Evolutionary conservation across 1,284 basidiomycete species (phyloP).

Genomic region (Trichosporon asahii): DNA sequence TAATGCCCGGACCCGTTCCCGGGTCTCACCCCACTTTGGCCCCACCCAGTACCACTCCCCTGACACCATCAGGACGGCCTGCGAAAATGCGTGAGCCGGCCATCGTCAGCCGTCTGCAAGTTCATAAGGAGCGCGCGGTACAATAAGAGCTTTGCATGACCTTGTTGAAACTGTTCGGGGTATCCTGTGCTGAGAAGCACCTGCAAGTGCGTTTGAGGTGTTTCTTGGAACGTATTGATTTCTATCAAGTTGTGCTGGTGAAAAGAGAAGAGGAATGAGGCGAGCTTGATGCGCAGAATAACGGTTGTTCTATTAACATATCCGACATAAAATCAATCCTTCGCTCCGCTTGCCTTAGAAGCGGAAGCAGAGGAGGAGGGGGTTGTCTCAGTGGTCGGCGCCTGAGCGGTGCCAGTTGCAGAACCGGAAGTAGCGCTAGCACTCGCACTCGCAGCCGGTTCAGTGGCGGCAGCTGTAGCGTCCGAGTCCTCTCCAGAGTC

Average conservation of each 20-base stretch:
- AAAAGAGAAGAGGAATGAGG: neutral
- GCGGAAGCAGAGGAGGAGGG: neutral
- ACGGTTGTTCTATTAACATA: slow-evolving; percentile 2
- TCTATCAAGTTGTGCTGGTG: slow-evolving; percentile 5
- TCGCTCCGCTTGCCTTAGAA: neutral
- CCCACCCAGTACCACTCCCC: too few relatives aligned
- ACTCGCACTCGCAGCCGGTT: slow-evolving; percentile 18
- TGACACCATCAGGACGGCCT: too few relatives aligned
- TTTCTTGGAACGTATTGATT: neutral
- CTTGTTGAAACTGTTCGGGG: slow-evolving; percentile 8
- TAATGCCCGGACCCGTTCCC: too few relatives aligned
- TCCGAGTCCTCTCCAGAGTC: slow-evolving; percentile 58
- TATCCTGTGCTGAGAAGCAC: neutral
- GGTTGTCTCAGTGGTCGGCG: neutral
- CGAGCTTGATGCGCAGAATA: neutral
- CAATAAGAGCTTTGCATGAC: slow-evolving; percentile 8
- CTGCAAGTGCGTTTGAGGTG: neutral
- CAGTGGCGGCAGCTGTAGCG: slow-evolving; percentile 55
- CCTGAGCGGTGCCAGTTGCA: slow-evolving; percentile 17
- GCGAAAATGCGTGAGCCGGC: too few relatives aligned
- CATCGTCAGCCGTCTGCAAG: too few relatives aligned
- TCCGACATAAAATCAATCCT: neutral
- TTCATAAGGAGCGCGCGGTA: neutral
- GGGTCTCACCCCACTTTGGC: too few relatives aligned
- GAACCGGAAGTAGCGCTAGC: slow-evolving; percentile 30